Evolutionary conservation across 768 basidiomycete species (phyloP).

Genomic region (Auriscalpium microsporum): DNA sequence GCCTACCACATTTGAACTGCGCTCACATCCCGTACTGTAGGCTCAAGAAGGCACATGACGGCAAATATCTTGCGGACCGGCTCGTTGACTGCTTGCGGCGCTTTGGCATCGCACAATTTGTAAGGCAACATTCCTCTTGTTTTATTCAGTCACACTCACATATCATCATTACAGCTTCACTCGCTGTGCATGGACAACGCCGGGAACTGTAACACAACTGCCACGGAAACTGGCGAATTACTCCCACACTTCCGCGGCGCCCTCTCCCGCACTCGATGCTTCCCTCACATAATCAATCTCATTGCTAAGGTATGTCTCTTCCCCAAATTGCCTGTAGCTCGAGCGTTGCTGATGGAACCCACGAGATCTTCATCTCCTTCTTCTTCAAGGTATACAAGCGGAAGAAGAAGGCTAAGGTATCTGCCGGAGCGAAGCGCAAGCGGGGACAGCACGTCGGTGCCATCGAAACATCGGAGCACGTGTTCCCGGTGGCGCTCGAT

Average conservation of each 20-base stretch:
- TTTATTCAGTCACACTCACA: too few species aligned
- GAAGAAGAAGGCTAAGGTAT: constrained; percentile 8
- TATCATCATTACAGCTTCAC: constrained; percentile 17
- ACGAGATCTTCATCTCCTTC: neutral
- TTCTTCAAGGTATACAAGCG: constrained; percentile 21
- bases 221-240: constrained; percentile 11
- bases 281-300: constrained; percentile 17
- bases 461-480: too few species aligned
- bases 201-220: constrained; percentile 23
- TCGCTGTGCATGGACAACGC: constrained; percentile 27
- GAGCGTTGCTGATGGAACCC: neutral
- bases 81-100: constrained; percentile 20
- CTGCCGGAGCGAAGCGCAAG: neutral
- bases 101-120: constrained; percentile 15
- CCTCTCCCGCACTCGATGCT: neutral
- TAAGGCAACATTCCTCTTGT: too few species aligned
- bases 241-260: constrained; percentile 20
- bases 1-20: neutral
- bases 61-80: constrained; percentile 22
- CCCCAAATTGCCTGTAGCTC: constrained; percentile 14
- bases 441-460: neutral
- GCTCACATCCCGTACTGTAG: constrained; percentile 14
- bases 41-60: constrained; percentile 21
- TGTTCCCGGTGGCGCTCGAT: too few species aligned
- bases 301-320: constrained; percentile 25